These are phyloP conservation scores for Teunomyces panamensis DNA, from an alignment of 805 yeast species.

Conservation along the genomic window DNA sequence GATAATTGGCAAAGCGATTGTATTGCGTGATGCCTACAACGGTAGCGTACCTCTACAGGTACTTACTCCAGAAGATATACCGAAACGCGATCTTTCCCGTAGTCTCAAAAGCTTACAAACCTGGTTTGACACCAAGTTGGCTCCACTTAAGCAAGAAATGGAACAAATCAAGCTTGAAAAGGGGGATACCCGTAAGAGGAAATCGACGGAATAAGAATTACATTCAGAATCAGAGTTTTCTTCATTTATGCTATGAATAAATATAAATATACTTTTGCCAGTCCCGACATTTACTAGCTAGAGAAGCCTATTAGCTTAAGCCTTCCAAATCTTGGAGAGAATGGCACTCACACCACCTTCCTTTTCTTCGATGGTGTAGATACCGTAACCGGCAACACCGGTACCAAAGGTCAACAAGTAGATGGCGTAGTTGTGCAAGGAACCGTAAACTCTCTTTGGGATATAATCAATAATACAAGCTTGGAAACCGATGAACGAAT, in stretches of 20 bases:
- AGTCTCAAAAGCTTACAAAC: conserved; percentile 16
- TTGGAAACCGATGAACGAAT: conserved; percentile 69
- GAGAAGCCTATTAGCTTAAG: conserved; percentile 14
- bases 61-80: conserved; percentile 23
- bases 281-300: not conserved
- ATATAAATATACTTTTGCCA: not conserved
- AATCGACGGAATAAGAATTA: conserved; percentile 3
- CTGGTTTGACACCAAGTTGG: conserved; percentile 9
- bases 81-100: conserved; percentile 13
- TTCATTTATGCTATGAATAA: conserved; percentile 6
- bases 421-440: conserved; percentile 60
- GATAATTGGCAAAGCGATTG: conserved; percentile 15
- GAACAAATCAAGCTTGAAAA: not conserved
- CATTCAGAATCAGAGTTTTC: not conserved
- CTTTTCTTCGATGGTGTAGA: conserved; percentile 63
- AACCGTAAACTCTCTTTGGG: conserved; percentile 70
- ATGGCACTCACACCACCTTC: conserved; percentile 63
- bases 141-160: not conserved
- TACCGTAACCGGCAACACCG: conserved; percentile 64
- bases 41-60: conserved; percentile 19
- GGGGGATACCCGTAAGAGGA: conserved; percentile 10
- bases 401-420: conserved; percentile 62
- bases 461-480: conserved; percentile 78
- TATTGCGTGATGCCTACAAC: conserved; percentile 33
- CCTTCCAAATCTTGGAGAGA: conserved; percentile 37